These are phyloP conservation scores for Boeremia exigua DNA, from an alignment of 2,329 filamentous ascomycete species.

Conservation along the genomic window DNA sequence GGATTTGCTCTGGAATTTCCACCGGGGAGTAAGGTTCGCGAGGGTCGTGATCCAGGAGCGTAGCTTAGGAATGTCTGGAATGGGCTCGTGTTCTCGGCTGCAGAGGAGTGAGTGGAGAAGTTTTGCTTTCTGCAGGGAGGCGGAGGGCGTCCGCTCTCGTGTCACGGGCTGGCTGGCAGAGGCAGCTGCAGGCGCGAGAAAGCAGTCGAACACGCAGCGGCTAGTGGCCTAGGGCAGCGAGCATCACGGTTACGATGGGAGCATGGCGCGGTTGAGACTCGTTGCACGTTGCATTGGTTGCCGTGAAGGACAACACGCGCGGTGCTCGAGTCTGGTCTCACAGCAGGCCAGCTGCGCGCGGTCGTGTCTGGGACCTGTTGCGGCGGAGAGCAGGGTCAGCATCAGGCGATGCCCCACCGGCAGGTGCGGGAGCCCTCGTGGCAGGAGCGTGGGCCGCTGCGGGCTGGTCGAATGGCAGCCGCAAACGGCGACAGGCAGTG, in stretches of 20 bases:
- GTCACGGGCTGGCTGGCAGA: conserved; percentile 8
- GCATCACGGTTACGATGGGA: no score
- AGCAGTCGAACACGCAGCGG: conserved; percentile 23
- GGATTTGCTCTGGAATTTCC: not conserved
- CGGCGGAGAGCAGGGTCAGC: not conserved
- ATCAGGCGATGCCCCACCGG: conserved; percentile 6
- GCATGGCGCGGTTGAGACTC: no score
- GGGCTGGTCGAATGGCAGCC: conserved; percentile 12
- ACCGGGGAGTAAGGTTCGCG: not conserved
- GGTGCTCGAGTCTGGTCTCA: conserved; percentile 13
- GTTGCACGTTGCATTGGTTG: no score
- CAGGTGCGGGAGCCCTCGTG: conserved; percentile 27
- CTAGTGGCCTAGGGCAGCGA: not conserved
- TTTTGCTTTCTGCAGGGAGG: not conserved
- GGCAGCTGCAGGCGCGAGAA: conserved; percentile 22
- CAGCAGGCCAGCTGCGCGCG: conserved; percentile 1
- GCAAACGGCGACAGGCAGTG: conserved; percentile 11
- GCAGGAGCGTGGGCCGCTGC: conserved; percentile 29
- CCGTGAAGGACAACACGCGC: not conserved
- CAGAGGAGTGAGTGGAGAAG: not conserved
- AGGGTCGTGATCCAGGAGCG: not conserved
- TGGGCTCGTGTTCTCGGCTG: not conserved
- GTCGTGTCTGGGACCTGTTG: conserved; percentile 2
- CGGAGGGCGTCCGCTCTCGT: conserved; percentile 7
- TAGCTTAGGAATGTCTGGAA: not conserved